Evolutionary conservation across 2,329 filamentous ascomycete genomes (phyloP), one percentile per base, ranked within the genome.

Genomic region (Apiospora kogelbergensis): DNA sequence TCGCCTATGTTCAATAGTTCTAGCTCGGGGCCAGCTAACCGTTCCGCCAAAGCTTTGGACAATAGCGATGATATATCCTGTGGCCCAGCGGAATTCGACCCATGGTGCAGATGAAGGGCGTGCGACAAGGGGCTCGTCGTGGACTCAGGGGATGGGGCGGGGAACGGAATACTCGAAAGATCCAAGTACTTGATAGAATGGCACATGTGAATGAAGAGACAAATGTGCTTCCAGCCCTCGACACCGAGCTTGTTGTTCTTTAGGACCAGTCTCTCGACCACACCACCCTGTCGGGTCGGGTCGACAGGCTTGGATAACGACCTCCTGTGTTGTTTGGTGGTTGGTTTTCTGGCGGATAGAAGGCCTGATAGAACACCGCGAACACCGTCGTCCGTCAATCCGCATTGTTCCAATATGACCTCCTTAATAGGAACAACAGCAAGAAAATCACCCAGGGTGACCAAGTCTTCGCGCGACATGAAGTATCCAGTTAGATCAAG

Each of bases 381-480:
- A 7, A 98, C 84, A 3, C 94, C 94, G 78, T 97, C 94, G 75
- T 98, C 95, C 1, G 88, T 93, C 45, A 99, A 81, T 6, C 94
- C 93, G 70, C 94, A 95, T 77, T 97, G 93, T 75, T 98, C 95
- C 68, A 98, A 81, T 7, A 97, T 85, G 0, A 99, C 81, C 75
- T 97, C 94, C 73, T 93, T 91, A 2, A 98, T 91, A 0, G 96
- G 95, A 0, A 98, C 95, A 7, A 99, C 90, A 6, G 96, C 95
- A 48, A 99, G 85, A 84, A 95, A 99, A 78, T 99, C 96, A 65
- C 95, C 93, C 1, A 99, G 85, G 0, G 96, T 98, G 66, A 95
- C 81, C 33, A 97, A 86, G 77, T 99, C 96, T 2, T 91, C 88
- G 63, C 97, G 81, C 70, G 95, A 92, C 81, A 99, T 86, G 78